These are phyloP conservation scores for Penicillium riverlandense DNA, from an alignment of 495 filamentous ascomycete species.

Conservation along the genomic window DNA sequence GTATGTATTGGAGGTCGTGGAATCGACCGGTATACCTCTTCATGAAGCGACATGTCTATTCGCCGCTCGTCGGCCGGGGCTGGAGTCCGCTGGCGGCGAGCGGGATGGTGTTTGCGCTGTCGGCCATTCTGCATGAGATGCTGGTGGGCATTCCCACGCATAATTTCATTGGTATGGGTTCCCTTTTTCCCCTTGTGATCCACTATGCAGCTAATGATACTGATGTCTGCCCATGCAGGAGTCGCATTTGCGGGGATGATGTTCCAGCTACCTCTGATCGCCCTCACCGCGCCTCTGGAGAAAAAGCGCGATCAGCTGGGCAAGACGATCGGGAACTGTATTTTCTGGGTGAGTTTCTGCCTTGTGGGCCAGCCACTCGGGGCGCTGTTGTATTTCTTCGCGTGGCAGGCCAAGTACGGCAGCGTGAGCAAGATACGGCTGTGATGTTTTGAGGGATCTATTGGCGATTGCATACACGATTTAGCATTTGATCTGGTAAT, in stretches of 20 bases:
- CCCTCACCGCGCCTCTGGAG: slow-evolving; percentile 69
- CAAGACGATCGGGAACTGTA: slow-evolving; percentile 75
- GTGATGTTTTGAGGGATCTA: background rate
- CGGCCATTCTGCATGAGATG: slow-evolving; percentile 82
- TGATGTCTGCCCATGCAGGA: slow-evolving; percentile 36
- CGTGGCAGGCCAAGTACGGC: slow-evolving; percentile 97
- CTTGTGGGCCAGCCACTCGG: slow-evolving; percentile 89
- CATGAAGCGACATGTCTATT: slow-evolving; percentile 89
- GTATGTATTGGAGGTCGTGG: slow-evolving; percentile 91
- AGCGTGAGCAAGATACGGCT: slow-evolving; percentile 45
- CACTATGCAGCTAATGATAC: slow-evolving; percentile 1
- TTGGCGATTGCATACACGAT: too few species aligned
- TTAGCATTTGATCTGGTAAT: background rate
- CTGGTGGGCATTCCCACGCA: slow-evolving; percentile 93
- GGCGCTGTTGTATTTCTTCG: slow-evolving; percentile 88
- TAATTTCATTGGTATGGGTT: slow-evolving; percentile 70
- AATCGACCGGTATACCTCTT: slow-evolving; percentile 95
- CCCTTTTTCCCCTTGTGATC: background rate
- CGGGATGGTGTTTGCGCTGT: slow-evolving; percentile 74
- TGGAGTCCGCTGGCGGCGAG: slow-evolving; percentile 62
- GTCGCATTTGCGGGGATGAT: slow-evolving; percentile 94
- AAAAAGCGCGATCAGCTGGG: slow-evolving; percentile 67
- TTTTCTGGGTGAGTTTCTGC: slow-evolving; percentile 95
- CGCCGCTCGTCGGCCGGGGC: slow-evolving; percentile 75
- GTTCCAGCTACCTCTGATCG: slow-evolving; percentile 81